phyloP scores from a whole-genome alignment of 164 flowering plant genomes.

The Magnolia kwangsiensis region DNA sequence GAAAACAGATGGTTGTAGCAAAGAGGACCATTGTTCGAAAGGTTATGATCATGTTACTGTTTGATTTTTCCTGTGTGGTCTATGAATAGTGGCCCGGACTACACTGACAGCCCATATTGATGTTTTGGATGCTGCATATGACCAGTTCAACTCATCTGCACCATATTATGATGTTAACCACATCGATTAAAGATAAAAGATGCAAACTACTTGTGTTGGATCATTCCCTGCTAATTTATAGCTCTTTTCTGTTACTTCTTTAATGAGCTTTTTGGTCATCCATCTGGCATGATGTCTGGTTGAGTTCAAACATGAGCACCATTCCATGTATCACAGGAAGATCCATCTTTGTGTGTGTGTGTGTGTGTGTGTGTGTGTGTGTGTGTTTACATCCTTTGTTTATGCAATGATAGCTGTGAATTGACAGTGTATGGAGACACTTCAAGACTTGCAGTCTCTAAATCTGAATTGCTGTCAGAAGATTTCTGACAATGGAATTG shows the following conservation, averaged over 20 bases:
- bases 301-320: not conserved
- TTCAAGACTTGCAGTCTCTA: slow-evolving; percentile 51
- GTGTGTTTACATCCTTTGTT: slow-evolving; percentile 10
- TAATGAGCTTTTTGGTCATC: too few relatives aligned
- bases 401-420: not conserved
- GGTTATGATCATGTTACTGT: not conserved
- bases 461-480: slow-evolving; percentile 94
- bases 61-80: not conserved
- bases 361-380: too few relatives aligned
- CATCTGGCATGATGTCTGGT: not conserved
- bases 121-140: not conserved
- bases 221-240: too few relatives aligned
- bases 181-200: too few relatives aligned
- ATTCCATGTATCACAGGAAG: not conserved
- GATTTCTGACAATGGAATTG: slow-evolving; percentile 77
- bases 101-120: not conserved
- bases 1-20: not conserved
- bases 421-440: slow-evolving; percentile 34
- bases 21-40: not conserved
- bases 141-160: not conserved
- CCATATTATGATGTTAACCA: too few relatives aligned
- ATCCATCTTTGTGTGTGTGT: not conserved
- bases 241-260: too few relatives aligned
- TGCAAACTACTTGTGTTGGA: too few relatives aligned
- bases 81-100: not conserved